Evolutionary conservation across 768 basidiomycete species (phyloP), one percentile per base, ranked within the genome.

Genomic region (Leccinum obscurum): DNA sequence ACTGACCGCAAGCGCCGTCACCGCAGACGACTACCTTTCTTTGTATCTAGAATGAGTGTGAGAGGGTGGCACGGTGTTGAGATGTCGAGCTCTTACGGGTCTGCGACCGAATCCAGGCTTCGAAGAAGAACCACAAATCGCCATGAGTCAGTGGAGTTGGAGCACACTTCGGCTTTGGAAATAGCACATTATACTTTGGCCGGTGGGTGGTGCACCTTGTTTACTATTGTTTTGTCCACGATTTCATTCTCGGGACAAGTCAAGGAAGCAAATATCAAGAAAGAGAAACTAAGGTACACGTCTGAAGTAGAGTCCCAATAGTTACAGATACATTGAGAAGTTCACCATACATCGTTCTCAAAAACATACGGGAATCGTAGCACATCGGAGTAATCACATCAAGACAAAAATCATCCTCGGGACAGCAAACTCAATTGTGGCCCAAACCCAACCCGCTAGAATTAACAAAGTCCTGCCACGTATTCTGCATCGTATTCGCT

Each of bases 21-120:
- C 95, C 95, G 62, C 95, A 89, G n/a, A 98, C 95, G 28, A 95
- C 90, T 41, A 92, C 78, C 75, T 89, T 87, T 56, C 83, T 77
- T 69, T 81, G 82, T 52, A 83, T 65, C 81, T 82, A 56, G 62
- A 62, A 28, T 28, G 28, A 28, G 28, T 28, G 65, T 15, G 37
- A 39, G 37, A 6, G 13, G 15, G 37, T 39, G 37, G 50, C 59
- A 70, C 53, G 54, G 24, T 52, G 28, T 50, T 56, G 26, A n/a
- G 34, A 35, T 35, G 34, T 14, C 39, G 22, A 35, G 44, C 24
- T 1, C 72, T 66, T 62, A 75, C 74, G 14, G 74, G 74, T 64
- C 74, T 64, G 56, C 74, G 74, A 48, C 84, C 84, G 72, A 88
- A 88, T n/a, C 82, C 77, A 56, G 82, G 60, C 61, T 78, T 78